These are phyloP conservation scores for Acephala macrosclerotiorum DNA, from an alignment of 2,329 filamentous ascomycete genomes.

Conservation along the genomic window DNA sequence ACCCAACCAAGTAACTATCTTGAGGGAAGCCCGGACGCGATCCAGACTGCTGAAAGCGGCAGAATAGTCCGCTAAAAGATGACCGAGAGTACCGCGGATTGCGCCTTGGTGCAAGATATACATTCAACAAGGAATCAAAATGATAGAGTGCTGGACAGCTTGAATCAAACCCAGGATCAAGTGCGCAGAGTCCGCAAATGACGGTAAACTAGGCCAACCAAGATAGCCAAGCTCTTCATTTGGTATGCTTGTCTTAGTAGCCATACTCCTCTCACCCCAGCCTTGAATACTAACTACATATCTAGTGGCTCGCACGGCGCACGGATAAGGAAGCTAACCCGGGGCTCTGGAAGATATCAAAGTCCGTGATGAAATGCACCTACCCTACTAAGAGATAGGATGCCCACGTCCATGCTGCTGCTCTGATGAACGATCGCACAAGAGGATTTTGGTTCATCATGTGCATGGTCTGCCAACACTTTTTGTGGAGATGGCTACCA, in stretches of 20 bases:
- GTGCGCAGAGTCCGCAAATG: no score
- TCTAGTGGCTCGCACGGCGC: conserved; percentile 95
- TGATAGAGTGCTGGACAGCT: no score
- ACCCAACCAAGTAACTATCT: no score
- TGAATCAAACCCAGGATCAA: no score
- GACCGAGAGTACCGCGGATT: no score
- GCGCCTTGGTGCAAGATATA: no score
- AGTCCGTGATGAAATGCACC: conserved; percentile 47
- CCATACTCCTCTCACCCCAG: background rate
- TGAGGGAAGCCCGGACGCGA: background rate
- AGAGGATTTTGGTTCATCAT: no score
- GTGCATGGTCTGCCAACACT: no score
- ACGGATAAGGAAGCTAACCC: conserved; percentile 87
- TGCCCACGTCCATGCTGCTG: conserved; percentile 38
- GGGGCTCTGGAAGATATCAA: conserved; percentile 47
- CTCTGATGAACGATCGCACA: no score
- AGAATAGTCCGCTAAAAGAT: background rate
- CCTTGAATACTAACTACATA: conserved; percentile 38
- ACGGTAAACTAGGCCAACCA: background rate
- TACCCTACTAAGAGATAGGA: conserved; percentile 41
- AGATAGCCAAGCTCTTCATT: background rate
- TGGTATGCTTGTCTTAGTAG: background rate
- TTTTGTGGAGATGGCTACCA: no score
- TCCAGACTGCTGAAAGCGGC: background rate
- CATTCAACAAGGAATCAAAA: no score